Percentiles rank a stretch among this genome's conserved stretches.
phyloP scores from a whole-genome alignment of 805 yeast genomes.

The Tetrapisispora iriomotensis region DNA sequence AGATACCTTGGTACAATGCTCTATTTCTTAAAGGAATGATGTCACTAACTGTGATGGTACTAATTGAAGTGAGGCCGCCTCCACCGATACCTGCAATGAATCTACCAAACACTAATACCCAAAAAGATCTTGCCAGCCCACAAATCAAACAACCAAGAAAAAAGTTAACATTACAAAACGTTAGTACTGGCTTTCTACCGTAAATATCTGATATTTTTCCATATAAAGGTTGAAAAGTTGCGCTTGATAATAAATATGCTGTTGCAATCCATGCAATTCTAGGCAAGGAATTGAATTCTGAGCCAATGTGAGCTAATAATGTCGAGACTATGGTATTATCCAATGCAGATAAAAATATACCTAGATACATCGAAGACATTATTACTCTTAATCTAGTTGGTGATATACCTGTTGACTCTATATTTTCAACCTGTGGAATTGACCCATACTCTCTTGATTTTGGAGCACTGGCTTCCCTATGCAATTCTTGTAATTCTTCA shows the following conservation, averaged over 20 bases:
- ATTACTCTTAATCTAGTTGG: conserved; percentile 23
- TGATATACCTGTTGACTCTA: conserved; percentile 4
- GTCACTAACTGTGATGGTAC: conserved; percentile 70
- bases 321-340: conserved; percentile 65
- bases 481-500: conserved; percentile 21
- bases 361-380: conserved; percentile 34
- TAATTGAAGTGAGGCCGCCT: conserved; percentile 49
- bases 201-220: conserved; percentile 66
- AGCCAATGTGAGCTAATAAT: conserved; percentile 52
- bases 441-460: neutral
- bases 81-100: conserved; percentile 84
- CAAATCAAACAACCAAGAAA: conserved; percentile 50
- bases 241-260: conserved; percentile 54
- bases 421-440: neutral
- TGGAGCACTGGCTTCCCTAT: neutral
- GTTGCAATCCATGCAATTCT: conserved; percentile 68
- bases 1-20: conserved; percentile 75
- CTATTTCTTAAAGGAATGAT: conserved; percentile 66
- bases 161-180: conserved; percentile 47
- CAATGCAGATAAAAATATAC: conserved; percentile 46
- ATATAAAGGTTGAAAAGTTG: conserved; percentile 65
- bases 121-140: conserved; percentile 39
- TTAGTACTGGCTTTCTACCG: conserved; percentile 47
- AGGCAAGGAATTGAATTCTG: conserved; percentile 55
- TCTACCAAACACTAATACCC: conserved; percentile 43